Evolutionary conservation across 2,329 filamentous ascomycete genomes (phyloP).

Genomic region (Didymella lethalis): DNA sequence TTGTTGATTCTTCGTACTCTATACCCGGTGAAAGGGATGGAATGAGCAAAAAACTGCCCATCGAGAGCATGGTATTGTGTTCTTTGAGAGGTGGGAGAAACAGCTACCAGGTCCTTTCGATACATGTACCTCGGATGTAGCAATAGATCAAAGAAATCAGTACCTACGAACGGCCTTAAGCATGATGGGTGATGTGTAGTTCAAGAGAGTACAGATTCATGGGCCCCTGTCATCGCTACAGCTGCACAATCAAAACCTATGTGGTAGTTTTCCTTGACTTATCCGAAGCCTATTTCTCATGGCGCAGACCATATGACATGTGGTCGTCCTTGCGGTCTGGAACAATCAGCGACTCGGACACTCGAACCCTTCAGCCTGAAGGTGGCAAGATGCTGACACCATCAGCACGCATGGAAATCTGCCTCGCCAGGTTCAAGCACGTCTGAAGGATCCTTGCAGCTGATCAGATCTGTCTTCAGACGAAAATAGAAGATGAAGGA

Average conservation of each 20-base stretch:
- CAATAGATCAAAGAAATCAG: slow-evolving; percentile 18
- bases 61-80: not conserved
- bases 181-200: not conserved
- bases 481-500: slow-evolving; percentile 22
- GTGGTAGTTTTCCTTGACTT: too few species aligned
- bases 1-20: slow-evolving; percentile 6
- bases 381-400: not conserved
- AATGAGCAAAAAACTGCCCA: not conserved
- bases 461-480: slow-evolving; percentile 27
- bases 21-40: slow-evolving; percentile 15
- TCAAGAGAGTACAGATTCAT: not conserved
- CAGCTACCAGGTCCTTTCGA: not conserved
- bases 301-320: not conserved
- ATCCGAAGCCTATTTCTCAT: too few species aligned
- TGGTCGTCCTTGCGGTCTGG: not conserved
- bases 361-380: not conserved
- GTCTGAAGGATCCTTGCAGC: not conserved
- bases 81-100: not conserved
- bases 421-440: not conserved
- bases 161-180: not conserved
- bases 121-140: slow-evolving; percentile 1
- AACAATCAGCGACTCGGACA: not conserved
- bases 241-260: too few species aligned
- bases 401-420: not conserved
- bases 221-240: too few species aligned